Evolutionary conservation across 2,329 filamentous ascomycete species (phyloP), one percentile per base, ranked within the genome.

Genomic region (Fusarium ambrosium): DNA sequence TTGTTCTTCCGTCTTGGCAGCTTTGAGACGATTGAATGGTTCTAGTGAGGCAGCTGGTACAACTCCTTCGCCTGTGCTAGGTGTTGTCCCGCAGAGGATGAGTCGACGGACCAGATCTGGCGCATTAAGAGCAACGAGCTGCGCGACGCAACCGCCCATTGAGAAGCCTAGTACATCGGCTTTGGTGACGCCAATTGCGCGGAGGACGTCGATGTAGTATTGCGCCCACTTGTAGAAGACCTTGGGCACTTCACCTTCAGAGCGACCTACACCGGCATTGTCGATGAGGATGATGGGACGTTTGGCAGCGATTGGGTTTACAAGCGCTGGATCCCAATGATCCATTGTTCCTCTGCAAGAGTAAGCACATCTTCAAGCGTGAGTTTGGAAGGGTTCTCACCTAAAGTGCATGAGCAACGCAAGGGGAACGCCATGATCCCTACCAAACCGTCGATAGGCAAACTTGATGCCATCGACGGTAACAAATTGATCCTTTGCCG

Each of bases 101-200:
- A 87, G 77, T 20, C 82, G 81, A 2, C 84, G 82, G 0, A 86
- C 81, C 2, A 85, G 72, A 2, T 75, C 76, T 0, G 84, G 81
- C 2, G 78, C 80, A 29, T 83, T 79, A 20, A 88, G 80, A 2
- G 85, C 85, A 5, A 87, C 78, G 58, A 86, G 77, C 71, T 88
- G 87, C 8, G 85, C 86, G 6, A 83, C 83, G 36, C 81, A 82
- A 1, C 87, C 87, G 16, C 87, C 87, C 83, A 89, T 86, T 11
- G 85, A 87, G 77, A 86, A 89, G 2, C 87, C 87, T 45, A 89
- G 66, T 9, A 89, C 71, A 67, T 89, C 86, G 56, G 84, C 80
- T 60, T 84, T 75, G 0, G 65, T 36, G n/a, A 87, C 71, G 7
- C 84, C 83, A 70, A 85, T 83, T 4, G 79, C 82, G 34, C 70